Conservation (phyloP, 1,284 basidiomycete species). For the Apiotrichum laibachii region DNA sequence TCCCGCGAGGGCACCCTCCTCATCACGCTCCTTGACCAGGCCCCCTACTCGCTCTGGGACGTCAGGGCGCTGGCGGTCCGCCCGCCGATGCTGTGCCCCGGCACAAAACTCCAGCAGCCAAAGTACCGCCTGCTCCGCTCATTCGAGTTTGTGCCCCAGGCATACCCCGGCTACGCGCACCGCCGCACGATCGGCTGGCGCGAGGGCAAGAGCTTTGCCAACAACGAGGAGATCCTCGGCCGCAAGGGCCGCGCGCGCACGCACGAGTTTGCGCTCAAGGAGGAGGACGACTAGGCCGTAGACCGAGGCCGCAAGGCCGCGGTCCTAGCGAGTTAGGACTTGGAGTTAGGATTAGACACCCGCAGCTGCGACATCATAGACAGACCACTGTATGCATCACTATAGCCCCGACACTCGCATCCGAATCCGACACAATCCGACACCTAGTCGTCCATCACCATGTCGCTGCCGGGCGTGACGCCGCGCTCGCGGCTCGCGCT, state of each 20-base stretch:
- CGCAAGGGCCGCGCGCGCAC: slow-evolving; percentile 43
- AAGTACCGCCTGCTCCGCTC: slow-evolving; percentile 72
- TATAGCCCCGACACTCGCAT: too few relatives aligned
- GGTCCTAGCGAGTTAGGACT: too few relatives aligned
- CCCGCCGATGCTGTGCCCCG: slow-evolving; percentile 28
- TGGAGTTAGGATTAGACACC: too few relatives aligned
- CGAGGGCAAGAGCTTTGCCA: slow-evolving; percentile 45
- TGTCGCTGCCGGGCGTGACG: slow-evolving; percentile 12
- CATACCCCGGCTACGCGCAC: slow-evolving; percentile 85
- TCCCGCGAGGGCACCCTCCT: slow-evolving; percentile 61
- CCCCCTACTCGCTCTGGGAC: slow-evolving; percentile 88
- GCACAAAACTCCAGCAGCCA: slow-evolving; percentile 55
- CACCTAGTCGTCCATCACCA: slow-evolving; percentile 18
- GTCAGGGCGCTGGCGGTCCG: slow-evolving; percentile 71
- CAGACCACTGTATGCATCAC: too few relatives aligned
- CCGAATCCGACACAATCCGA: too few relatives aligned
- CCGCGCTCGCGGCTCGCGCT: slow-evolving; percentile 1
- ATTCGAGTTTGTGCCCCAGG: slow-evolving; percentile 70
- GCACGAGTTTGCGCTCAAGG: slow-evolving; percentile 42
- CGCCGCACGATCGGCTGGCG: slow-evolving; percentile 79
- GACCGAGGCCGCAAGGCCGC: too few relatives aligned
- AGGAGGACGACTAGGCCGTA: slow-evolving; percentile 18
- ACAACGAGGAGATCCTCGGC: slow-evolving; percentile 49
- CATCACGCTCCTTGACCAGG: slow-evolving; percentile 74
- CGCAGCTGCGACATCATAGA: too few relatives aligned